A percentile compares a stretch with the other conserved stretches of the same genome.
phyloP scores from a whole-genome alignment of 73 alveolate species.

The Paramecium octaurelia region DNA sequence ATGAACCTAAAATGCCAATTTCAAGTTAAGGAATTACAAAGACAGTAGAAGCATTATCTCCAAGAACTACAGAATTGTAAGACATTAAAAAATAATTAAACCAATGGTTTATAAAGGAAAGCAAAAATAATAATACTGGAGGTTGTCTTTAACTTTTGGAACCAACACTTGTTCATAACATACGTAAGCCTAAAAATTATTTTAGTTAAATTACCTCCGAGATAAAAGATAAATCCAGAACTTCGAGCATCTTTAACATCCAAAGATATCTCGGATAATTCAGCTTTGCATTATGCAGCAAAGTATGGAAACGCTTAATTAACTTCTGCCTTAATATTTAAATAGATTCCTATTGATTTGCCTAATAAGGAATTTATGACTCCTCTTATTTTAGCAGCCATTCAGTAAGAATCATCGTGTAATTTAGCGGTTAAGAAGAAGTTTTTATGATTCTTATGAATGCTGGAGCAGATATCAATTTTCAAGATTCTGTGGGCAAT shows the following conservation, averaged over 20 bases:
- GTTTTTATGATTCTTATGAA: conserved; percentile 5
- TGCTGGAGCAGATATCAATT: conserved; percentile 19
- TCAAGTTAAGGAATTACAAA: not conserved
- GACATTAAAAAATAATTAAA: not conserved
- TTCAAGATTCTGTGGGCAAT: not conserved
- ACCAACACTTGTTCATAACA: conserved; percentile 22
- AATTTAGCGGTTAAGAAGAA: not conserved
- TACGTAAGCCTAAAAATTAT: not conserved
- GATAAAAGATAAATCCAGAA: conserved; percentile 8
- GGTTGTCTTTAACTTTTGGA: conserved; percentile 10
- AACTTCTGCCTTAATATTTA: conserved; percentile 5
- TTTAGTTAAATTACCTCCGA: not conserved
- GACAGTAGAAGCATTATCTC: not conserved
- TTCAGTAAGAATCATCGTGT: not conserved
- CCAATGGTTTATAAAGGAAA: not conserved
- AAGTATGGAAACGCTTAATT: not conserved
- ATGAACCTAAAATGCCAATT: not conserved
- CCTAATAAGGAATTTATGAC: not conserved
- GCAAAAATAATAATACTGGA: conserved; percentile 16
- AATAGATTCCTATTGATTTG: not conserved
- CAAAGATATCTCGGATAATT: not conserved
- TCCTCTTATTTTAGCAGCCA: not conserved
- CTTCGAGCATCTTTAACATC: not conserved
- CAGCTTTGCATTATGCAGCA: conserved; percentile 19
- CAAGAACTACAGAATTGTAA: not conserved